phyloP scores from a whole-genome alignment of 495 filamentous ascomycete species.

The Trichoderma orchidacearum region DNA sequence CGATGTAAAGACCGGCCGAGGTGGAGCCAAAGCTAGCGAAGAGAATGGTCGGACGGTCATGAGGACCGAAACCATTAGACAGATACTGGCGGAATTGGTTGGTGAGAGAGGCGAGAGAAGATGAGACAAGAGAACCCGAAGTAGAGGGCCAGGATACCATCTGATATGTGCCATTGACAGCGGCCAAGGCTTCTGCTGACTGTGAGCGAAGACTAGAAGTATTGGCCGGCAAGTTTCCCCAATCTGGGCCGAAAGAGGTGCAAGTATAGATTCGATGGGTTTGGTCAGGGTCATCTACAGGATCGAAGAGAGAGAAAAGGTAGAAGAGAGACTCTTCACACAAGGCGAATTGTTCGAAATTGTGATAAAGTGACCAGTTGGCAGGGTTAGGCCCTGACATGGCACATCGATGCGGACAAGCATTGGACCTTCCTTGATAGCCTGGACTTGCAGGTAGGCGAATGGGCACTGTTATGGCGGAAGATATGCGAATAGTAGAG shows the following conservation, averaged over 20 bases:
- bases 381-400: conserved; percentile 13
- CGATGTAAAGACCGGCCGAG: conserved; percentile 9
- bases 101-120: conserved; percentile 7
- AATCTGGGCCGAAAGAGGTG: conserved; percentile 17
- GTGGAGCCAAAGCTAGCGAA: conserved; percentile 10
- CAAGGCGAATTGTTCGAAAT: conserved; percentile 9
- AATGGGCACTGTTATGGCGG: background rate
- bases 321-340: conserved; percentile 16
- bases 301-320: conserved; percentile 14
- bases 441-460: background rate
- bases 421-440: conserved; percentile 1
- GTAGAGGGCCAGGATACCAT: conserved; percentile 13
- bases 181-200: background rate
- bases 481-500: background rate
- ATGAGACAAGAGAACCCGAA: conserved; percentile 2
- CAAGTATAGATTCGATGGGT: conserved; percentile 17
- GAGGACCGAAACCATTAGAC: conserved; percentile 7
- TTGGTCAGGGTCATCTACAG: conserved; percentile 12
- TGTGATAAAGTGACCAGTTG: conserved; percentile 19
- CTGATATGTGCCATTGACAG: conserved; percentile 6
- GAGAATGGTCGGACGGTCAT: conserved; percentile 6
- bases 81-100: conserved; percentile 14
- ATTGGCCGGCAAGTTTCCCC: conserved; percentile 5
- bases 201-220: background rate
- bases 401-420: conserved; percentile 18